Base-by-base conservation (phyloP, 225 moss, liverwort and hornwort species). In the Pseudisothecium myosuroides region DNA sequence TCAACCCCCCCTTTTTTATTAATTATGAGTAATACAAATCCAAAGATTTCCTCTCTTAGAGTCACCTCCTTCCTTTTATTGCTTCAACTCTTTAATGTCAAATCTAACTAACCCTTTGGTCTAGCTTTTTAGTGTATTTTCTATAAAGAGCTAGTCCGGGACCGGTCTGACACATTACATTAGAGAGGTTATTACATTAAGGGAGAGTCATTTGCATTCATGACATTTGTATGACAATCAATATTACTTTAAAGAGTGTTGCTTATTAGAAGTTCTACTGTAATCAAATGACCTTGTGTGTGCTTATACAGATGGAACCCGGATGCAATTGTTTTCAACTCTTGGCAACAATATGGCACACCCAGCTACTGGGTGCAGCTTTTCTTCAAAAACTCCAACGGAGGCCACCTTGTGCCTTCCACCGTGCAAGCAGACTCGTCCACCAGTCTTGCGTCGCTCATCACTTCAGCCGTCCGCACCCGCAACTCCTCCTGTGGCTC, bases 281-380 rank as follows among this genome's bases (percentile, higher is more conserved):
- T 31, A 60, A 81, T 67, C 3, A 52, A 82, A 34, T 55, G 41
- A 74, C 28, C 32, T 54, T 87, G 10, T 2, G 19, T 11, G 63
- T 71, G 45, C 75, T 21, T 24, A 29, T 77, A 74, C 85, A 98
- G 97, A 81, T 99, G 98, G 98, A 97, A 95, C 76, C 98, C 98
- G 7, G 97, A 97, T 91, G 97, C 98, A 8, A 94, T 99, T 58
- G 98, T 99, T 27, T 99, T 99, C 90, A 95, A 97, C 89, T 92
- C 96, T 31, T 96, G 95, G 96, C 95, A 93, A 88, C 87, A 93
- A 37, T 99, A 99, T 90, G 98, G 98, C 9, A 99, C 98, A 23
- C 98, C 98, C 22, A 96, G 98, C 90, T 99, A 99, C 39, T 99
- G 98, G 98, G 96, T 97, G 4, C 98, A 99, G 37, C 93, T 68